A percentile compares a stretch with the other conserved stretches of the same genome.
These are phyloP conservation scores for Hygrocybe punicea DNA, from an alignment of 768 basidiomycete species.

Conservation along the genomic window DNA sequence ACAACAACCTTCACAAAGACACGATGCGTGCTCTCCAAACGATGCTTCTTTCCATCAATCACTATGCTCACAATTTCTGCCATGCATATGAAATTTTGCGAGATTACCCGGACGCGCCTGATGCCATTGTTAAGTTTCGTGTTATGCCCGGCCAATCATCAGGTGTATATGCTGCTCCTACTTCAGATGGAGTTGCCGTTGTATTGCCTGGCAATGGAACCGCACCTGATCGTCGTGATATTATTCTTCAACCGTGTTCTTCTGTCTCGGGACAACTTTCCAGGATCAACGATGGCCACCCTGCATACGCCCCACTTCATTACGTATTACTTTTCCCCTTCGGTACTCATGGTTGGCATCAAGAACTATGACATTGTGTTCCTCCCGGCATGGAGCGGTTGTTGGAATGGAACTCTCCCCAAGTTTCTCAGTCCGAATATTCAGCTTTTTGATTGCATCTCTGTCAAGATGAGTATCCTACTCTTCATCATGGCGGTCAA, in stretches of 20 bases:
- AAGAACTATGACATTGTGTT: background rate
- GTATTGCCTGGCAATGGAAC: slow-evolving; percentile 33
- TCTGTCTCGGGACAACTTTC: slow-evolving; percentile 8
- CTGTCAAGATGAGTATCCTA: slow-evolving; percentile 17
- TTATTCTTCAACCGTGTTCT: slow-evolving; percentile 21
- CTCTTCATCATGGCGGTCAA: slow-evolving; percentile 26
- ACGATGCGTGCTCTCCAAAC: slow-evolving; percentile 26
- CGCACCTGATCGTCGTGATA: slow-evolving; percentile 24
- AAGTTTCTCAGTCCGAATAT: no score
- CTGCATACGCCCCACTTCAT: slow-evolving; percentile 30
- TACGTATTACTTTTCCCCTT: slow-evolving; percentile 30
- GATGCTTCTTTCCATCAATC: slow-evolving; percentile 19
- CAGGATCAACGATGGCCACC: slow-evolving; percentile 33
- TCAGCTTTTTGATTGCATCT: slow-evolving; percentile 35
- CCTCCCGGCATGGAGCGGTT: background rate
- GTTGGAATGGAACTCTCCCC: slow-evolving; percentile 16
- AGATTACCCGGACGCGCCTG: no score
- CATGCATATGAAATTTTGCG: slow-evolving; percentile 34
- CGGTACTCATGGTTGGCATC: slow-evolving; percentile 40
- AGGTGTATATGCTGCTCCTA: slow-evolving; percentile 22
- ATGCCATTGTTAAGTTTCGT: slow-evolving; percentile 16
- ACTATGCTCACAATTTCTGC: slow-evolving; percentile 28
- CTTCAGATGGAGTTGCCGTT: slow-evolving; percentile 38
- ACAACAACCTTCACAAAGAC: slow-evolving; percentile 17
- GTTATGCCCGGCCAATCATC: slow-evolving; percentile 20